Conservation (phyloP, 192 early-diverging fungal genomes). For the Podila epicladia region DNA sequence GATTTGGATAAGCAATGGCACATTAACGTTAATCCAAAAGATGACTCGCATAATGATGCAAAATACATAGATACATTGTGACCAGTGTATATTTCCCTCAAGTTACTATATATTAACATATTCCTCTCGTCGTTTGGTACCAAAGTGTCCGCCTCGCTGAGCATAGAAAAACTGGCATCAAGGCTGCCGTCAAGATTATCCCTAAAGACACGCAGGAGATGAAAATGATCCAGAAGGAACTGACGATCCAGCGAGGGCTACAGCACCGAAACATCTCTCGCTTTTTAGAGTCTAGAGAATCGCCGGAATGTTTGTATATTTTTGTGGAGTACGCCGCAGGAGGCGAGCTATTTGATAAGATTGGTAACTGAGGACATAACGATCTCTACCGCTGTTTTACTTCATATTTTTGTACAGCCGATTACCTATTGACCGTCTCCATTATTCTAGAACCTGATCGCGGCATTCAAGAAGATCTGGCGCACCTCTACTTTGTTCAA, state of each 20-base stretch:
- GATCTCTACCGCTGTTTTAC: no score
- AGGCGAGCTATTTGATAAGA: slow-evolving; percentile 79
- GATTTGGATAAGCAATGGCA: no score
- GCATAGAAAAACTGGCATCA: slow-evolving; percentile 49
- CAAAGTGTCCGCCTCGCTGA: slow-evolving; percentile 65
- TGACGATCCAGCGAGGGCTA: slow-evolving; percentile 58
- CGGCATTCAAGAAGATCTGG: slow-evolving; percentile 74
- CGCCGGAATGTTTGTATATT: slow-evolving; percentile 62
- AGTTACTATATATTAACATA: not conserved
- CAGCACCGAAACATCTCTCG: slow-evolving; percentile 68
- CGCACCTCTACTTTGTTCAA: slow-evolving; percentile 78
- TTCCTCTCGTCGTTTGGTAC: not conserved
- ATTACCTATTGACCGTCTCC: not conserved
- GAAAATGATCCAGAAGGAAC: slow-evolving; percentile 60
- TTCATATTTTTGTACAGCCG: not conserved
- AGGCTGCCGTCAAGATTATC: slow-evolving; percentile 69
- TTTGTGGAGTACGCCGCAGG: slow-evolving; percentile 74
- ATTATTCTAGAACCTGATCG: slow-evolving; percentile 64
- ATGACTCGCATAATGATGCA: no score
- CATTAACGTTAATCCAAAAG: no score
- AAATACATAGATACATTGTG: not conserved
- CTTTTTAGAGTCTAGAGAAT: slow-evolving; percentile 59
- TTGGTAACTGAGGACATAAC: slow-evolving; percentile 48
- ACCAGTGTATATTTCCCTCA: not conserved
- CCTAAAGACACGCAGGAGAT: slow-evolving; percentile 51